Evolutionary conservation across 2,329 filamentous ascomycete genomes (phyloP).

Genomic region (Metarhizium album): DNA sequence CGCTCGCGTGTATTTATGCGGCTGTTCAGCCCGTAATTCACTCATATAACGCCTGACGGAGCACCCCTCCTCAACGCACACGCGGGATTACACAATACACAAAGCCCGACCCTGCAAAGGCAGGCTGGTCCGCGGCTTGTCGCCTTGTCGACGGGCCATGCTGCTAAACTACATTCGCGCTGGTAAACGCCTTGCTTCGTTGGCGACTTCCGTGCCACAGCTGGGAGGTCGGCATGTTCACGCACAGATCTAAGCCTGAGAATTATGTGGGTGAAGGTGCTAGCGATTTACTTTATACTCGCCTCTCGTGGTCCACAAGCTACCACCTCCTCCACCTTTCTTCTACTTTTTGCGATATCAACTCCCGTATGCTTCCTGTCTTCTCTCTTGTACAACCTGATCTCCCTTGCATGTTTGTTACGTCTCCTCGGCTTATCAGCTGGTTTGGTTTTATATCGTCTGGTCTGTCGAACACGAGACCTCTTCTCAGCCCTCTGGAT

Average conservation of each 20-base stretch:
- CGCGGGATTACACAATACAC: too few species aligned
- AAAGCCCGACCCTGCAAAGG: too few species aligned
- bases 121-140: not conserved
- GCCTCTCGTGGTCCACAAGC: not conserved
- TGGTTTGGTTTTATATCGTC: not conserved
- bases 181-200: not conserved
- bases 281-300: not conserved
- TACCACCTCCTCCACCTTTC: conserved; percentile 1
- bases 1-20: not conserved
- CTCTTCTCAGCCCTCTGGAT: not conserved
- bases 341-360: not conserved
- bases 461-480: not conserved
- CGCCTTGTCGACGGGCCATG: not conserved
- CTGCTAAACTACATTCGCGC: not conserved
- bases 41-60: not conserved
- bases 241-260: not conserved
- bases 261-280: not conserved
- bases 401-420: not conserved
- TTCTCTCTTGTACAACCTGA: not conserved
- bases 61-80: not conserved
- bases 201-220: not conserved
- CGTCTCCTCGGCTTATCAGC: not conserved
- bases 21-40: not conserved
- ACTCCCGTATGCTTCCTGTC: not conserved
- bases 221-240: not conserved